A percentile compares a stretch with the other conserved stretches of the same genome.
Conservation (phyloP, 208 protist species). For the Crithidia expoeki region DNA sequence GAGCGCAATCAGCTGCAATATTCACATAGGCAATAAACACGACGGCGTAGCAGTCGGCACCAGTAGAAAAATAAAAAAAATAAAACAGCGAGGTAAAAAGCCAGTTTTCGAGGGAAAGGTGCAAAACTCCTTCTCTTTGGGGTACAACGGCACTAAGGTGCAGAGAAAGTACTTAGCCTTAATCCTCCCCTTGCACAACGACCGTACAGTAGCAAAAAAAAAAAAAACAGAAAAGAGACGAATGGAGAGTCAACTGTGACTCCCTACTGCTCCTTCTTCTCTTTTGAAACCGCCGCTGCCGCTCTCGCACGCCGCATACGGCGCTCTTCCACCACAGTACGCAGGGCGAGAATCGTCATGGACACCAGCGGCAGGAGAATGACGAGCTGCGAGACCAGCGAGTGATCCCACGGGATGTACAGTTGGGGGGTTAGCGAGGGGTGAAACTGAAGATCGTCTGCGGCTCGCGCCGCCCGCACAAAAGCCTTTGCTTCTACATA, state of each 20-base stretch:
- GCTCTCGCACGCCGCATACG: background rate
- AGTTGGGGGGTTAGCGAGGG: slow-evolving; percentile 75
- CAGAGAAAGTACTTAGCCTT: too few relatives aligned
- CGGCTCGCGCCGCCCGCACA: slow-evolving; percentile 55
- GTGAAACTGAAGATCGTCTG: slow-evolving; percentile 79
- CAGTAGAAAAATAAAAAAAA: background rate
- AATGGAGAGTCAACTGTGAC: background rate
- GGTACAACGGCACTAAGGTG: too few relatives aligned
- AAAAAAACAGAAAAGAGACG: background rate
- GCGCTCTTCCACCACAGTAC: slow-evolving; percentile 33
- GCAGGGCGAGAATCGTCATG: slow-evolving; percentile 39
- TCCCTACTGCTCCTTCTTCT: slow-evolving; percentile 8
- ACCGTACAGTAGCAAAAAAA: background rate
- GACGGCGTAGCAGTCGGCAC: background rate
- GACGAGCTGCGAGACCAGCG: slow-evolving; percentile 56
- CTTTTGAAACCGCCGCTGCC: background rate
- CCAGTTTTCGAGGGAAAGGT: background rate
- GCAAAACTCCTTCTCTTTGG: too few relatives aligned
- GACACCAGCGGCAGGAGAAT: slow-evolving; percentile 63
- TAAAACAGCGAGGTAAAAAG: background rate
- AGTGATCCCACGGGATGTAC: slow-evolving; percentile 81
- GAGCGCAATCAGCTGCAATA: background rate
- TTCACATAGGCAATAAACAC: slow-evolving; percentile 2
- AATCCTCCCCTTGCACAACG: too few relatives aligned
- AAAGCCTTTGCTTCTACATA: slow-evolving; percentile 36